Conservation (phyloP, 202 grass and related monocot genomes). For the Bolboschoenoplectus hybrid region DNA sequence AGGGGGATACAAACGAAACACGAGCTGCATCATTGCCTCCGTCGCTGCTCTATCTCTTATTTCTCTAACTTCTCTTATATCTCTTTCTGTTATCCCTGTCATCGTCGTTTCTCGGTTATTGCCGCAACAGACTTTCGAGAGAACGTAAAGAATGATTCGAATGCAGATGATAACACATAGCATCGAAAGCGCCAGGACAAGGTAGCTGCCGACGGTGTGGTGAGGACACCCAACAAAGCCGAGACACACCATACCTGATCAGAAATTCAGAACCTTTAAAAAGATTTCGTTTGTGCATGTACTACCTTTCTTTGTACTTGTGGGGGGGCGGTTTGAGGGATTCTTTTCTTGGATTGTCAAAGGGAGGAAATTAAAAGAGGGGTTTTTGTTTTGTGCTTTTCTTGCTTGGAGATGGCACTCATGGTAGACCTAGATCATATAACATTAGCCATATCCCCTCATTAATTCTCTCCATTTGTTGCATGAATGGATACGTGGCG, state of each 20-base stretch:
- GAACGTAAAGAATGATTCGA: constrained; percentile 47
- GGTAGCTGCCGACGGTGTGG: constrained; percentile 57
- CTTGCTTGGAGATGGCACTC: constrained; percentile 48
- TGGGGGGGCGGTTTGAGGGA: constrained; percentile 1
- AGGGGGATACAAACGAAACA: neutral
- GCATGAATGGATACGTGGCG: neutral
- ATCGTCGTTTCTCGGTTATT: neutral
- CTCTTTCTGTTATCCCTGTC: constrained; percentile 20
- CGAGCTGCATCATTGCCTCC: neutral
- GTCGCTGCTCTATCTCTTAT: constrained; percentile 5
- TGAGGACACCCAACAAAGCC: constrained; percentile 49
- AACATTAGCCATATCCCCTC: constrained; percentile 18
- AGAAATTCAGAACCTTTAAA: neutral
- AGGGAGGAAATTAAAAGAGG: neutral
- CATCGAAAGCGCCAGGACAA: constrained; percentile 54
- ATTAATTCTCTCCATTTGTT: constrained; percentile 39
- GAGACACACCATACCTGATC: constrained; percentile 53
- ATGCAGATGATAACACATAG: constrained; percentile 42
- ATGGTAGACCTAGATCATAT: constrained; percentile 5
- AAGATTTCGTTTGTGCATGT: neutral
- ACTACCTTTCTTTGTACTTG: constrained; percentile 18
- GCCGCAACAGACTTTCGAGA: constrained; percentile 37
- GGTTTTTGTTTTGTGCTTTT: constrained; percentile 59
- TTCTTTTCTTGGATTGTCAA: constrained; percentile 64
- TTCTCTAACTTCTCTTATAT: constrained; percentile 34